Evolutionary conservation across 1,139 yeast genomes (phyloP), one percentile per base, ranked within the genome.

Genomic region (Taphrina flavorubra): DNA sequence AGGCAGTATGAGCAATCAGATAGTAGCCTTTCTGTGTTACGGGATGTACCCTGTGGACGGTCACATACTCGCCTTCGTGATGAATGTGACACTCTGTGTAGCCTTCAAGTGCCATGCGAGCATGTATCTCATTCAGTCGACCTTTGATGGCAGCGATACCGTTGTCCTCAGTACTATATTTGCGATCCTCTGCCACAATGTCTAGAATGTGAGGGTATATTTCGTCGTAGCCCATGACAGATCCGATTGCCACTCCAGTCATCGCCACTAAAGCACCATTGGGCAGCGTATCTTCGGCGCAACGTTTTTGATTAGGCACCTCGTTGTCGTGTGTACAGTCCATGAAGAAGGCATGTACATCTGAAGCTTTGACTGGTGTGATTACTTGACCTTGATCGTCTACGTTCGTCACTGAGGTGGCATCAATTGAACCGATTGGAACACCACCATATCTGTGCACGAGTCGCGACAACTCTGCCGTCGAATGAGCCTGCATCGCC

Each of bases 281-380:
- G 14, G 97, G 96, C 63, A 94, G 81, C 0, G 98, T 92, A 76
- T 94, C 99, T 77, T 92, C 97, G 0, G 91, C 88, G 0, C 97
- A 92, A 76, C 98, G 85, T 79, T 89, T 91, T 74, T 92, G 96
- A 55, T 83, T 84, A 1, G 98, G 97, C 49, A 87, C 88, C 78
- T 91, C 95, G 76, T 94, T 94, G 78, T 94, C 99, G 78, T 94
- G 99, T 2, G 98, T 92, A 75, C 97, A 92, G 77, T 94, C 99
- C 97, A 94, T 92, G 75, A 94, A 89, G 74, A 94, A 81, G 0
- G 98, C 97, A 78, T 92, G 98, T 2, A 97, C 96, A 14, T 87
- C 86, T 56, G 87, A 85, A 14, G 86, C 82, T 73, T 18, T n/a
- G 34, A 42, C 55, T 83, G 84, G 51, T 65, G 18, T 39, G 18